Base-by-base conservation (phyloP, 2,329 filamentous ascomycete species). In the Onygenales sp. region DNA sequence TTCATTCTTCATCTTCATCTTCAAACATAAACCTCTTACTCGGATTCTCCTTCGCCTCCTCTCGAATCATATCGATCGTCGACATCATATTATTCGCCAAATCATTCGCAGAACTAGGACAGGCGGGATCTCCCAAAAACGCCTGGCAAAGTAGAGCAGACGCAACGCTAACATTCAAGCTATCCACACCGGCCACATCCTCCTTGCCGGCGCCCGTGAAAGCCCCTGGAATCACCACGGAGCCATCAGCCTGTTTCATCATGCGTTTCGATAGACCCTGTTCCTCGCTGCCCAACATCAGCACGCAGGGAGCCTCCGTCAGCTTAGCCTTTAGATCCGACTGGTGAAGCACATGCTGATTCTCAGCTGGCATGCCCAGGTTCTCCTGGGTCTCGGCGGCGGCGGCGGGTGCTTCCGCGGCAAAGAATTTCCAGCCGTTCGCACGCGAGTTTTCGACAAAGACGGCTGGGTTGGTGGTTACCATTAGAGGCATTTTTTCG, bases 111-210 rank as follows among this genome's bases (percentile, higher is more conserved):
- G 21, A 40, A 21, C 17, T 36, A 5, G 5, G 36, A 13, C 21
- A 17, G 8, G 34, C 34, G 5, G 47, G 47, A n/a, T 49, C 47
- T 3, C 64, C 65, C 49, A 72, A 59, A 53, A 73, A 70, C 57
- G 63, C 69, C 52, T 73, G 64, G 58, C 71, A 71, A 49, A 97
- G 71, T 48, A 97, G 73, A 1, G 83, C 89, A 6, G 88, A 83
- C 1, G 93, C 92, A 17, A 95, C 91, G 64, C 88, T 89, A 40
- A 97, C 93, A 66, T 98, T 97, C 67, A 98, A 72, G 67, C 90
- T 95, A 69, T 97, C 92, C 2, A 98, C 83, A 1, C 78, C 65
- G 59, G 83, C 66, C 4, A 64, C 64, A 58, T 73, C 70, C 13
- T 65, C 62, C 9, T 60, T 56, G 8, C 65, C 58, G 2, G 65